Conservation (phyloP, 2,329 filamentous ascomycete species). For the Paraconiothyrium sp. region DNA sequence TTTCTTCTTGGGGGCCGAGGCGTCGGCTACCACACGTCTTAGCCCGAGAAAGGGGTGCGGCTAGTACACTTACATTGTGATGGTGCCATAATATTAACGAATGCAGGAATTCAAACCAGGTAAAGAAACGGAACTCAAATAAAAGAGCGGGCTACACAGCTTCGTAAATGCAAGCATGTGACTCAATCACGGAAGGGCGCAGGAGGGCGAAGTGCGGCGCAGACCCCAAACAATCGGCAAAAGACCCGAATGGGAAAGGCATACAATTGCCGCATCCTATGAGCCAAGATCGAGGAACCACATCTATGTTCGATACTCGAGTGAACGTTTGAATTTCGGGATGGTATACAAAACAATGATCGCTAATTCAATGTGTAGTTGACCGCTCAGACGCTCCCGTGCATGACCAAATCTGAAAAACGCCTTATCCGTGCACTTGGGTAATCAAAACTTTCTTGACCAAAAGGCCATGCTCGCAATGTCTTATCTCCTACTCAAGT, state of each 20-base stretch:
- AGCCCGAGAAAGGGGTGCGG: background rate
- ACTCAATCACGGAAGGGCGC: no score
- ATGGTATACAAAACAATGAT: no score
- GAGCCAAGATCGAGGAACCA: background rate
- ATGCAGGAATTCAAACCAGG: no score
- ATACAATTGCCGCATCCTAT: no score
- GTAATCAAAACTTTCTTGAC: slow-evolving; percentile 17
- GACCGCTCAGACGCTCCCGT: background rate
- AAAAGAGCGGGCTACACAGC: no score
- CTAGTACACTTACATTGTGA: no score
- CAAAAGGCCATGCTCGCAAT: slow-evolving; percentile 1
- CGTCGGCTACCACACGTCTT: background rate
- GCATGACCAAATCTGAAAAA: background rate
- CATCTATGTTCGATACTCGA: background rate
- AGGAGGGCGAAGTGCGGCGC: background rate
- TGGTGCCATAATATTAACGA: no score
- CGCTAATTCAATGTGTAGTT: slow-evolving; percentile 1
- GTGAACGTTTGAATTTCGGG: background rate
- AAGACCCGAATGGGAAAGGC: background rate
- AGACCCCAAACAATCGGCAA: background rate
- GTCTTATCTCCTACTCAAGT: background rate
- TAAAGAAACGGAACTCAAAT: no score
- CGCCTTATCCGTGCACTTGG: background rate
- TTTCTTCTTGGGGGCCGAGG: background rate
- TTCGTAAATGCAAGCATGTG: no score